Evolutionary conservation across 2,329 filamentous ascomycete species (phyloP).

Genomic region (Rhexocercosporidium sp.): DNA sequence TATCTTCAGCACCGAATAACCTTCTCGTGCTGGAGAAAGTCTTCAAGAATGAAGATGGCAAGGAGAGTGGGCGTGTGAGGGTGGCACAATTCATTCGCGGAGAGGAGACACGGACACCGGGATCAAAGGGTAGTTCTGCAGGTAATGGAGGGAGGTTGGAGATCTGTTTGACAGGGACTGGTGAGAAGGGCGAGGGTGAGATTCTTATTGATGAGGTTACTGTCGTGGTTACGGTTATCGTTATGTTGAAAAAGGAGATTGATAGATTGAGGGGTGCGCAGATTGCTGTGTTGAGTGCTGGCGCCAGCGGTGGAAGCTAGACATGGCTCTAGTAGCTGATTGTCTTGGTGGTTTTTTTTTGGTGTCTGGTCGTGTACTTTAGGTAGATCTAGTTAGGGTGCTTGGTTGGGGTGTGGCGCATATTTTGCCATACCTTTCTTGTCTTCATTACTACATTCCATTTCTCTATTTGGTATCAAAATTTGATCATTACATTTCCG

Average conservation of each 20-base stretch:
- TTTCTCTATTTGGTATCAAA: no score
- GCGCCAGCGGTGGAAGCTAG: conserved; percentile 11
- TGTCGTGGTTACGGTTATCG: conserved; percentile 59
- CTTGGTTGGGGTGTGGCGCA: no score
- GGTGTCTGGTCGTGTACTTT: no score
- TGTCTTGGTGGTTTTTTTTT: background rate
- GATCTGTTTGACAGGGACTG: conserved; percentile 47
- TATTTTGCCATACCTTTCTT: no score
- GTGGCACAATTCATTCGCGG: conserved; percentile 53
- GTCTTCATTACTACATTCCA: no score
- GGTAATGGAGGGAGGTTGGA: conserved; percentile 57
- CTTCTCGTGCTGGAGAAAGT: conserved; percentile 58
- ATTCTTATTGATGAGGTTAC: conserved; percentile 53
- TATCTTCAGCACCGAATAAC: conserved; percentile 35
- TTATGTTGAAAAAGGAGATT: conserved; percentile 70
- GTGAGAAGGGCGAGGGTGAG: conserved; percentile 37
- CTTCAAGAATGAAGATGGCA: conserved; percentile 28
- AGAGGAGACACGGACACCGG: conserved; percentile 47
- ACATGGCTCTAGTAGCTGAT: background rate
- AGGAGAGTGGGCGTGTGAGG: conserved; percentile 29
- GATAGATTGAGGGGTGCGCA: conserved; percentile 61
- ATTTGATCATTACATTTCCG: no score
- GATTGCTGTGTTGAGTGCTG: conserved; percentile 48
- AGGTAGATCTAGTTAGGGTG: no score
- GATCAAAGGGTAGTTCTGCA: conserved; percentile 46